phyloP scores from a whole-genome alignment of 1,284 basidiomycete genomes.

The Austroboletus niveus region DNA sequence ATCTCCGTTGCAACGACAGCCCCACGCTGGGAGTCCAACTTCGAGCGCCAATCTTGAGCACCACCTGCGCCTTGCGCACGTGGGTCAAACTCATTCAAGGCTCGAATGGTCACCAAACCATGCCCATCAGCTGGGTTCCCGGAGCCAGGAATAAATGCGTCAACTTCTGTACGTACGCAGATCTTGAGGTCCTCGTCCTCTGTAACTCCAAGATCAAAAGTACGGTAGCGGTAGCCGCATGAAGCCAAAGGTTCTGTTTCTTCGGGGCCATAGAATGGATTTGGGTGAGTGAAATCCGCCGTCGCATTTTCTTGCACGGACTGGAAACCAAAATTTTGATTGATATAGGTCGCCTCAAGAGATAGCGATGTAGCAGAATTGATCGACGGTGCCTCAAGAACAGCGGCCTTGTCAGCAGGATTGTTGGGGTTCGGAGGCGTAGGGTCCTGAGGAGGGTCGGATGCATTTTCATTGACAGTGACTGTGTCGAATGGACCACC shows the following conservation, averaged over 20 bases:
- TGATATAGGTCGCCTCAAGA: slow-evolving; percentile 98
- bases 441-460: slow-evolving; percentile 91
- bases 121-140: slow-evolving; percentile 72
- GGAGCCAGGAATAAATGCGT: slow-evolving; percentile 76
- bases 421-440: slow-evolving; percentile 75
- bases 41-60: slow-evolving; percentile 95
- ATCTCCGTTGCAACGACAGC: slow-evolving; percentile 99
- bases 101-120: slow-evolving; percentile 87
- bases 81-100: slow-evolving; percentile 97
- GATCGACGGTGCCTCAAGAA: slow-evolving; percentile 73
- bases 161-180: slow-evolving; percentile 95
- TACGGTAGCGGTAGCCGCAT: slow-evolving; percentile 94
- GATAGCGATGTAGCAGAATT: slow-evolving; percentile 95
- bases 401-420: slow-evolving; percentile 60
- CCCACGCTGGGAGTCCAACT: slow-evolving; percentile 94
- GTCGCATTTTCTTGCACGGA: slow-evolving; percentile 77
- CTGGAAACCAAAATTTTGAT: slow-evolving; percentile 98
- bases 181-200: slow-evolving; percentile 92
- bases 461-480: slow-evolving; percentile 98
- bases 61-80: slow-evolving; percentile 87
- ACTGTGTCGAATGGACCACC: slow-evolving; percentile 97
- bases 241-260: slow-evolving; percentile 95
- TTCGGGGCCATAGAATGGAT: slow-evolving; percentile 94
- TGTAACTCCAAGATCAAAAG: slow-evolving; percentile 89
- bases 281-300: slow-evolving; percentile 78